Base-by-base conservation (phyloP, 2,329 filamentous ascomycete species). In the Aureobasidium sp. region DNA sequence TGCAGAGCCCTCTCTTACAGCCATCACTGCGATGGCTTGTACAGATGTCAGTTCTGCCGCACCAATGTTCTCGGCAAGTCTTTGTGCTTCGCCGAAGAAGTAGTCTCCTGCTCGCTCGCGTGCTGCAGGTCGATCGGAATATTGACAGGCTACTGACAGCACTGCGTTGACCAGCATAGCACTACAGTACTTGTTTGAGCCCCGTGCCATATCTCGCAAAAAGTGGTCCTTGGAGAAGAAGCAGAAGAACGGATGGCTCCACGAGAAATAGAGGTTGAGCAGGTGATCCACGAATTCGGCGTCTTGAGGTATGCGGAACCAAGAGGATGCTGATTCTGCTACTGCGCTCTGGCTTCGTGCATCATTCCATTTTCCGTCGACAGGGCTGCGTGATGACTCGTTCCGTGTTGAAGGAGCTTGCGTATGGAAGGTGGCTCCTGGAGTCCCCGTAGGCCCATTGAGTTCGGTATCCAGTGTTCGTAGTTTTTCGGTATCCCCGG, bases 21-120 rank as follows among this genome's bases (percentile, higher is more conserved):
- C 87, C 87, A 92, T 89, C 67, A 91, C 83, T 6, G 87, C 87
- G 20, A 91, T 76, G 1, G 88, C 88, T 74, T 91, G 88, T 48
- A 89, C 86, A 5, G 86, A 90, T 2, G 87, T 89, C 34, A 91
- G 74, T 7, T 73, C 82, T 64, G 88, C 83, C 58, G 84, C 82
- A 63, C 88, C 77, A 42, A 74, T 71, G 61, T 82, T 76, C 62
- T 82, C 77, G 34, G 89, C 78, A 0, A 90, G 76, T 11, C 85
- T 78, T 64, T 82, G 79, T 8, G 84, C 82, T 71, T 91, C 88
- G 58, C 84, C 83, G 72, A 90, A 91, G 73, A 90, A 91, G 70
- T 89, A 84, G 65, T 90, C 85, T 5, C 88, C 88, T 0, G 87
- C 86, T 62, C 86, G 80, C n/a, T 80, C 82, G 42, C 87, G 82